Base-by-base conservation (phyloP, 352 stramenopile genomes). In the Phytophthora pseudosyringae region DNA sequence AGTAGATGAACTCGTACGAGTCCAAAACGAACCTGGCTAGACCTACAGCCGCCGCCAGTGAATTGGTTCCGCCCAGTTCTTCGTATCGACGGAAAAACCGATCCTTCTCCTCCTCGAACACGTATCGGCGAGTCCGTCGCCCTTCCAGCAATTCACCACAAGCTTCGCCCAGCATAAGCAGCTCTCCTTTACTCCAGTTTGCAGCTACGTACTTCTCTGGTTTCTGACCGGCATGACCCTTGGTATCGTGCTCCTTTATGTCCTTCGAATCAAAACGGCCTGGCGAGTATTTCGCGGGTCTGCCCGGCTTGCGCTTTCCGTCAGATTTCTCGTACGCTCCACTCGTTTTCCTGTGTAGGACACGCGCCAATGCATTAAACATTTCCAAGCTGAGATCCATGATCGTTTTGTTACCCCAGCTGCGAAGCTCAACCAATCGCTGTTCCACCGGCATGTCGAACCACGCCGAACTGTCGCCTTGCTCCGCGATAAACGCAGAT, bases 1-100 rank as follows among this genome's bases (percentile, higher is more conserved):
- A 75, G 54, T 76, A 76, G 38, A 81, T 71, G 45, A 81, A 81
- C 47, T 81, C 73, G 43, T 76, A 81, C 52, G 73, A 81, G 43
- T 81, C 73, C 44, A 81, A 54, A 21, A 81, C 48, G 35, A 71
- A 76, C 15, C 73, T 45, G 5, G 73, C 73, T 5, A 76, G 59
- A 2, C 65, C 55, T 29, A 81, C 63, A 4, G 67, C 54, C 0
- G 59, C 65, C n/a, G n/a, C 38, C 16, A 71, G 13, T 12, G 69
- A 67, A 40, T 77, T 77, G 1, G 18, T 63, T 12, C 73, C 73
- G 6, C 69, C 69, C 16, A 81, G 50, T 10, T 78, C 61, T 52
- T 75, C 59, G 43, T 81, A 81, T 6, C 59, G 53, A 50, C 71
- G 64, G 32, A 53, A 81, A 47, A 81, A 71, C 1, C 60, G 48